phyloP scores from a whole-genome alignment of 768 basidiomycete species.

The Phallus indusiatus region DNA sequence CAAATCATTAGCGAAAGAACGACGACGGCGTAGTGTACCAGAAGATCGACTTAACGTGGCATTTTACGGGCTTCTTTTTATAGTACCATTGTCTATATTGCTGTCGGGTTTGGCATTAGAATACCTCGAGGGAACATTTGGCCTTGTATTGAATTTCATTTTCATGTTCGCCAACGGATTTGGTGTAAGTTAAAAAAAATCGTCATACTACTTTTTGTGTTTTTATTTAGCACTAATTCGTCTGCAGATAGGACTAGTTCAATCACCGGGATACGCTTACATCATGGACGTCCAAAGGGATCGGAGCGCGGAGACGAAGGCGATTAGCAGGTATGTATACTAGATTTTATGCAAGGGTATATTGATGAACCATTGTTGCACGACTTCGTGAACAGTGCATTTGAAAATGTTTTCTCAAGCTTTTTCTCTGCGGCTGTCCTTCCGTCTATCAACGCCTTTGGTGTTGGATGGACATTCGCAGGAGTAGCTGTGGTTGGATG shows the following conservation, averaged over 20 bases:
- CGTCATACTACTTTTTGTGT: not conserved
- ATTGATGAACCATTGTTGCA: not conserved
- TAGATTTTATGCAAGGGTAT: too few species aligned
- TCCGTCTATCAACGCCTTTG: constrained; percentile 43
- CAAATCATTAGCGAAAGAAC: constrained; percentile 37
- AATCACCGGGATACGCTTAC: constrained; percentile 48
- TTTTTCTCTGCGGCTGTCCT: constrained; percentile 37
- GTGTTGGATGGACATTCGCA: constrained; percentile 40
- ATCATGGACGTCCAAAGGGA: constrained; percentile 49
- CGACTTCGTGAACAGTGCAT: not conserved
- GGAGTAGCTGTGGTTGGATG: constrained; percentile 36
- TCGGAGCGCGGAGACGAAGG: constrained; percentile 53
- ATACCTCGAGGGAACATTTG: constrained; percentile 39
- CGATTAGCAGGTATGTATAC: constrained; percentile 35
- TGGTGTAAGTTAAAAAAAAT: constrained; percentile 37
- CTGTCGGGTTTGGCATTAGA: constrained; percentile 39
- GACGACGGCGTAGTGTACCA: constrained; percentile 48
- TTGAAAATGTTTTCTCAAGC: constrained; percentile 37
- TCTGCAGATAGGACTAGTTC: constrained; percentile 42
- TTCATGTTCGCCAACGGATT: constrained; percentile 56
- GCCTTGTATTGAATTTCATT: constrained; percentile 40
- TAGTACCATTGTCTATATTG: constrained; percentile 45
- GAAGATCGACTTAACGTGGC: constrained; percentile 57
- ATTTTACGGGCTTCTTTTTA: constrained; percentile 34
- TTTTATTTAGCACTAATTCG: not conserved